Percentiles rank a stretch among this genome's conserved stretches.
These are phyloP conservation scores for Chaetomium cochliodes DNA, from an alignment of 495 filamentous ascomycete genomes.

Conservation along the genomic window DNA sequence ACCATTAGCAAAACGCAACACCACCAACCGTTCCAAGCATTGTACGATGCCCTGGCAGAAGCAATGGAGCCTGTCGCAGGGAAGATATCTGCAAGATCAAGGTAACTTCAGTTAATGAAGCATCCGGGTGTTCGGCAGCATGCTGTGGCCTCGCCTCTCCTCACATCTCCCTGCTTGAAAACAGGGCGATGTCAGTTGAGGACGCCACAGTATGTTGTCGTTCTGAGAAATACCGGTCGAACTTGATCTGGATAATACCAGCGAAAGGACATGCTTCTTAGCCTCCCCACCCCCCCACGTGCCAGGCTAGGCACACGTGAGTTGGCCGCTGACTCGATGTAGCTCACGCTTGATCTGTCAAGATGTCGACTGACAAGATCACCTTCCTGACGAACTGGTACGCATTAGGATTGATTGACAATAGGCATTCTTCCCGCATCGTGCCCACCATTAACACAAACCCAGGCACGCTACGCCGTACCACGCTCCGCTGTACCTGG, in stretches of 20 bases:
- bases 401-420: conserved; percentile 13
- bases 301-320: conserved; percentile 17
- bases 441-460: not conserved
- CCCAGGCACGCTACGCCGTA: conserved; percentile 69
- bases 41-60: conserved; percentile 18
- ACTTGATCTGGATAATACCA: conserved; percentile 86
- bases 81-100: conserved; percentile 13
- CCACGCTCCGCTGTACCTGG: conserved; percentile 69
- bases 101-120: conserved; percentile 18
- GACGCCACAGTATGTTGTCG: conserved; percentile 14
- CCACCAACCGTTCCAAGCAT: not conserved
- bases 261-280: conserved; percentile 77
- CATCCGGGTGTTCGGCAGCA: conserved; percentile 20
- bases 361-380: conserved; percentile 72
- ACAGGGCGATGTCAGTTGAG: not conserved
- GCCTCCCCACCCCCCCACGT: conserved; percentile 40
- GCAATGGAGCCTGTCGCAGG: conserved; percentile 21
- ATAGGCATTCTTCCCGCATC: not conserved
- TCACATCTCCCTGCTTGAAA: not conserved
- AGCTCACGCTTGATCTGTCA: conserved; percentile 42
- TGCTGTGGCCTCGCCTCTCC: conserved; percentile 4
- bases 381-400: conserved; percentile 74
- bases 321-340: conserved; percentile 36
- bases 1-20: not conserved
- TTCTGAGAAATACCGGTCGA: conserved; percentile 50